Conservation (phyloP, 257 asterid genomes). For the Leonotis leonurus region DNA sequence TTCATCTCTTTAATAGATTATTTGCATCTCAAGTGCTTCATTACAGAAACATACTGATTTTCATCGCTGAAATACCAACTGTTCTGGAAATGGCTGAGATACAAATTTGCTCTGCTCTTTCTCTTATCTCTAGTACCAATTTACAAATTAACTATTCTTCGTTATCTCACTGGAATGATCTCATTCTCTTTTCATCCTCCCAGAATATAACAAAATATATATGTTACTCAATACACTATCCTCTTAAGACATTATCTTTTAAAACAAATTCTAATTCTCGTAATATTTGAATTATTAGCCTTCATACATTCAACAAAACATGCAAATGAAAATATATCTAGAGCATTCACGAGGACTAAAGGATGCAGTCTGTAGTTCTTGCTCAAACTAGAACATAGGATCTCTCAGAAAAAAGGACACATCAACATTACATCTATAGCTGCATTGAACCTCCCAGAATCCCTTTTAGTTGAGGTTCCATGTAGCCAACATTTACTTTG, state of each 20-base stretch:
- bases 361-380: not conserved
- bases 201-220: not conserved
- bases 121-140: not conserved
- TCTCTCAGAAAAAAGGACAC: not conserved
- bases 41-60: not conserved
- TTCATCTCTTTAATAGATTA: not conserved
- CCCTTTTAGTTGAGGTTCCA: slow-evolving; percentile 17
- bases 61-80: not conserved
- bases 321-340: not conserved
- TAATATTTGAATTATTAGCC: not conserved
- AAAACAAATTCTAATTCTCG: not conserved
- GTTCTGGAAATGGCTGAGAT: not conserved
- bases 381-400: not conserved
- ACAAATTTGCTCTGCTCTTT: not conserved
- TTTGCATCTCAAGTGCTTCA: slow-evolving; percentile 11
- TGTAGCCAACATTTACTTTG: slow-evolving; percentile 10
- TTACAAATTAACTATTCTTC: not conserved
- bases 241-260: not conserved
- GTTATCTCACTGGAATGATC: not conserved
- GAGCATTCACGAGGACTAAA: not conserved
- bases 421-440: slow-evolving; percentile 8
- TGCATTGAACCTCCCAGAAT: slow-evolving; percentile 21
- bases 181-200: not conserved
- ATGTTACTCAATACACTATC: not conserved
- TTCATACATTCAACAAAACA: not conserved